Base-by-base conservation (phyloP, 257 asterid species). In the Fraxinus excelsior region DNA sequence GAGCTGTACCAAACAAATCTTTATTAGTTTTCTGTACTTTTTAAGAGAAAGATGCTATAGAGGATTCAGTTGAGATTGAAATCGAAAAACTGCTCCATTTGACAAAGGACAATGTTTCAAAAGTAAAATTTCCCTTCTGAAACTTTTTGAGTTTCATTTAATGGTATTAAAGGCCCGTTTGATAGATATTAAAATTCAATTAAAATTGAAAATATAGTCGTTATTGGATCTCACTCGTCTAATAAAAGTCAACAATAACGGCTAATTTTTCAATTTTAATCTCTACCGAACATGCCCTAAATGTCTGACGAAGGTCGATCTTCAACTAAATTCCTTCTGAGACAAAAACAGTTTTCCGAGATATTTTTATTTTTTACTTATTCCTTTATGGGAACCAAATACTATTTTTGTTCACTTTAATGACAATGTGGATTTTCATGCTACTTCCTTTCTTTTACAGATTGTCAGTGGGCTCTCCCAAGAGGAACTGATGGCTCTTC, bases 301-400 rank as follows among this genome's bases (percentile, higher is more conserved):
- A 86, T 93, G 98, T 88, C 85, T 95, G 87, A 95, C 98, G 66
- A 93, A 95, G 99, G 99, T 95, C 84, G 51, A 67, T 42, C 26
- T 32, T 51, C 56, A 62, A 64, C 74, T 12, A 64, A n/a, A 67
- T 44, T 74, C 76, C 71, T 71, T 71, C 34, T 40, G 42, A 65
- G 72, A 76, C 65, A 34, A 62, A 67, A 65, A 29, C 32, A 29
- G 32, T 29, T 29, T 29, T 29, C 2, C 32, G 2, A 29, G 32
- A 29, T 29, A 29, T 29, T 29, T 9, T 44, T 44, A 9, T 13
- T 14, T 44, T 44, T 44, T 44, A 9, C 51, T 44, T 8, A 7
- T 42, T 42, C 51, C 51, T 42, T 12, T 40, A 13, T 35, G 64
- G 73, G 38, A 62, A 73, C 19, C 67, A 77, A 71, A 31, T 69